These are phyloP conservation scores for Clonostachys rosea DNA, from an alignment of 2,329 filamentous ascomycete species.

Conservation along the genomic window DNA sequence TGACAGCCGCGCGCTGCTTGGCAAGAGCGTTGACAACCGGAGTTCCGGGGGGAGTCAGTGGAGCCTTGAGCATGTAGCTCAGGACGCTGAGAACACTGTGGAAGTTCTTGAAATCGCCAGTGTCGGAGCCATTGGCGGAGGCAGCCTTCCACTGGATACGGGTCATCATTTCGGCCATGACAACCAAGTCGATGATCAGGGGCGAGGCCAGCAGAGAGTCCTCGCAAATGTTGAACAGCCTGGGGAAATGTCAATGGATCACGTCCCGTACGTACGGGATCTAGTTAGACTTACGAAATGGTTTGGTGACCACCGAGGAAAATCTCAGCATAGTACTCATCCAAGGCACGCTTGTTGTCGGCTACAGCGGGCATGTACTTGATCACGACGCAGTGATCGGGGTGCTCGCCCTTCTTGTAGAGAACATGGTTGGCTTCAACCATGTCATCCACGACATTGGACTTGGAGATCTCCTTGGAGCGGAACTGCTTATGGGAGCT, in stretches of 20 bases:
- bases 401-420: constrained; percentile 89
- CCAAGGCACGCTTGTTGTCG: constrained; percentile 97
- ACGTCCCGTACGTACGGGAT: background rate
- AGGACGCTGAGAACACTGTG: constrained; percentile 95
- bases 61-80: constrained; percentile 98
- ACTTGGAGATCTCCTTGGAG: constrained; percentile 98
- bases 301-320: constrained; percentile 98
- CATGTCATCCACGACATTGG: constrained; percentile 99
- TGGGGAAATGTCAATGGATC: constrained; percentile 22
- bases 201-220: constrained; percentile 95
- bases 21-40: constrained; percentile 92
- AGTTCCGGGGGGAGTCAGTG: constrained; percentile 87
- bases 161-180: constrained; percentile 97
- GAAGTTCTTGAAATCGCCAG: constrained; percentile 81
- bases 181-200: constrained; percentile 91
- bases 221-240: constrained; percentile 97
- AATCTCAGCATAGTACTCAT: constrained; percentile 99
- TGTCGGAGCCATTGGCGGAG: constrained; percentile 38
- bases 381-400: constrained; percentile 98
- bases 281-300: constrained; percentile 58
- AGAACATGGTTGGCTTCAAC: constrained; percentile 90
- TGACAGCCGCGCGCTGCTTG: constrained; percentile 91
- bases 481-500: constrained; percentile 98
- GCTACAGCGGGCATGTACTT: constrained; percentile 99
- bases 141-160: constrained; percentile 85